Percentiles rank a stretch among this genome's conserved stretches.
Evolutionary conservation across 1,284 basidiomycete species (phyloP).

Genomic region (Malassezia dermatis): DNA sequence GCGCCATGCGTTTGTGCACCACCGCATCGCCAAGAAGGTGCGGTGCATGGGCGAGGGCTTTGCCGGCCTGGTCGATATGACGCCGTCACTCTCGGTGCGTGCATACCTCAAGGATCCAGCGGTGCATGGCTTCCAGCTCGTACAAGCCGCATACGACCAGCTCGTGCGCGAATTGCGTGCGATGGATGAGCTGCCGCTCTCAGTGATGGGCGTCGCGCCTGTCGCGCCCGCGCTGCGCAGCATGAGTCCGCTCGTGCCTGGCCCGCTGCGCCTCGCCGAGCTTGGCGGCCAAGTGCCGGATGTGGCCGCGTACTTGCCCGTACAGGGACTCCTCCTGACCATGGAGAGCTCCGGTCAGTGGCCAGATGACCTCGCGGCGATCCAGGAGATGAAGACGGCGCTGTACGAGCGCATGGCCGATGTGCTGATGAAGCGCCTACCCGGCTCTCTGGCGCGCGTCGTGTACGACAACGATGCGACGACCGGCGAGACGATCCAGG

Average conservation of each 20-base stretch:
- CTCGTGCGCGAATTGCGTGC: slow-evolving; percentile 68
- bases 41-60: slow-evolving; percentile 55
- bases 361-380: slow-evolving; percentile 86
- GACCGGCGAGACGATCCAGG: slow-evolving; percentile 52
- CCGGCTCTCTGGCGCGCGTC: slow-evolving; percentile 15
- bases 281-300: slow-evolving; percentile 44
- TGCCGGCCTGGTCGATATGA: slow-evolving; percentile 57
- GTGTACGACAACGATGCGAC: slow-evolving; percentile 51
- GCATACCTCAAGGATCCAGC: slow-evolving; percentile 47
- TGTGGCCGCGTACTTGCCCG: slow-evolving; percentile 49
- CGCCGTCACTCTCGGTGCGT: slow-evolving; percentile 26
- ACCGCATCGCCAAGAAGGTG: slow-evolving; percentile 57
- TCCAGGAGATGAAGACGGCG: slow-evolving; percentile 90
- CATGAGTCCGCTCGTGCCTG: slow-evolving; percentile 64
- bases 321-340: slow-evolving; percentile 51
- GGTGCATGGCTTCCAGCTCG: slow-evolving; percentile 58
- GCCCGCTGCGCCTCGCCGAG: slow-evolving; percentile 51
- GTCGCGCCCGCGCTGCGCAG: slow-evolving; percentile 65
- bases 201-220: slow-evolving; percentile 64
- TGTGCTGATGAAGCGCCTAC: slow-evolving; percentile 26
- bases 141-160: slow-evolving; percentile 67
- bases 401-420: slow-evolving; percentile 52
- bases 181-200: slow-evolving; percentile 65
- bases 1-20: slow-evolving; percentile 62
- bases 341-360: slow-evolving; percentile 71